Evolutionary conservation across 495 filamentous ascomycete species (phyloP), one percentile per base, ranked within the genome.

Genomic region (Annulohypoxylon bovei): DNA sequence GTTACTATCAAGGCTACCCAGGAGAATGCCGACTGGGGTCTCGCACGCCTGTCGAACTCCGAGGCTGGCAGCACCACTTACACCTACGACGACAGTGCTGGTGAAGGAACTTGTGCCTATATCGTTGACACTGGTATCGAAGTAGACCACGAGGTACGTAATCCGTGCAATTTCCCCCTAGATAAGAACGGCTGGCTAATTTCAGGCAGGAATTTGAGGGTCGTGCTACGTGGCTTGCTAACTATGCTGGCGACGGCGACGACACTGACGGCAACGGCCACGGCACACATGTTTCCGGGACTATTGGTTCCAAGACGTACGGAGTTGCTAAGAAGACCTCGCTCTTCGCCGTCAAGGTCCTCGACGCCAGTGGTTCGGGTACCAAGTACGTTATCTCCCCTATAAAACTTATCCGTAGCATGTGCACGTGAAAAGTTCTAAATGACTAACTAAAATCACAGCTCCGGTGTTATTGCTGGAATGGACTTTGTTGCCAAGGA

Each of bases 271-370:
- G 75, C 58, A 79, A 80, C 62, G 79, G 79, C 54, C 79, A 83
- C 68, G 90, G 89, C 57, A 92, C 90, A 2, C 89, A 91, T 78
- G 85, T 88, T 28, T 83, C 88, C 20, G 89, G 88, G 35, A 92
- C 88, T 42, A 86, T 90, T 54, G 90, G 82, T 46, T 86, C 86
- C 6, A 76, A 64, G 54, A 87, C 85, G 12, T 90, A 87, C 67
- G 90, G 90, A 69, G 82, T 92, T 50, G 84, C 89, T 58, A 92
- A 92, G 81, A 84, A 85, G 69, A 88, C 88, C 18, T 77, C 71
- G 25, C 77, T 93, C 35, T 84, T 88, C 66, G 88, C 86, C 57
- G 89, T 92, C 76, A 91, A 92, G 81, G 89, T 92, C 54, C 85
- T 92, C 67, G 80, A 83, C 67, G 77, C 78, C 30, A 56, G 75